Conservation (phyloP, 352 stramenopile genomes). For the Globisporangium parvum region DNA sequence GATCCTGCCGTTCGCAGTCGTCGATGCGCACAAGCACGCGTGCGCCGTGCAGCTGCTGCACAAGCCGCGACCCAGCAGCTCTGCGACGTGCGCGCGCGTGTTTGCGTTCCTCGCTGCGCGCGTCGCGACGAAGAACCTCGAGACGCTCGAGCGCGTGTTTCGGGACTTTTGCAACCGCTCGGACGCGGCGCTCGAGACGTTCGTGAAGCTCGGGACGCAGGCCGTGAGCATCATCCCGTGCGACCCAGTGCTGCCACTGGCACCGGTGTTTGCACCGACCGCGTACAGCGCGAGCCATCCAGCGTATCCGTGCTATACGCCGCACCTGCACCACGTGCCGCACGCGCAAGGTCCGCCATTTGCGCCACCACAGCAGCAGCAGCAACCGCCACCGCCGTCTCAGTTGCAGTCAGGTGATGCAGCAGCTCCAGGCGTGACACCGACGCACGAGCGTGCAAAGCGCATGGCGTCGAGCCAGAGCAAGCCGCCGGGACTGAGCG, state of each 20-base stretch:
- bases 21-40: background rate
- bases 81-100: constrained; percentile 17
- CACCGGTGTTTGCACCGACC: background rate
- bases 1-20: constrained; percentile 27
- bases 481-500: background rate
- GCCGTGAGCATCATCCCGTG: constrained; percentile 40
- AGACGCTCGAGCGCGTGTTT: constrained; percentile 33
- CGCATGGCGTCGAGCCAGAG: background rate
- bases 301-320: too few relatives aligned
- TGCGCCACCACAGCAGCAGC: constrained; percentile 5
- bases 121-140: constrained; percentile 34
- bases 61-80: constrained; percentile 19
- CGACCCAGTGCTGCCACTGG: constrained; percentile 10
- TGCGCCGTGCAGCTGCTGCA: constrained; percentile 23
- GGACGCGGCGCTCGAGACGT: constrained; percentile 20
- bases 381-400: constrained; percentile 1
- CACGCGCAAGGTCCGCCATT: background rate
- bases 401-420: too few relatives aligned
- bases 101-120: constrained; percentile 35
- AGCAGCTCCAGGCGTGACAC: background rate
- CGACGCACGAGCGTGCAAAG: constrained; percentile 5
- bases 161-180: constrained; percentile 22
- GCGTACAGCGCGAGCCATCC: too few relatives aligned
- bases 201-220: constrained; percentile 19
- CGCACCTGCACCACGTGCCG: background rate